phyloP scores from a whole-genome alignment of 2,329 filamentous ascomycete genomes.

The Chalaropsis ovoidea region DNA sequence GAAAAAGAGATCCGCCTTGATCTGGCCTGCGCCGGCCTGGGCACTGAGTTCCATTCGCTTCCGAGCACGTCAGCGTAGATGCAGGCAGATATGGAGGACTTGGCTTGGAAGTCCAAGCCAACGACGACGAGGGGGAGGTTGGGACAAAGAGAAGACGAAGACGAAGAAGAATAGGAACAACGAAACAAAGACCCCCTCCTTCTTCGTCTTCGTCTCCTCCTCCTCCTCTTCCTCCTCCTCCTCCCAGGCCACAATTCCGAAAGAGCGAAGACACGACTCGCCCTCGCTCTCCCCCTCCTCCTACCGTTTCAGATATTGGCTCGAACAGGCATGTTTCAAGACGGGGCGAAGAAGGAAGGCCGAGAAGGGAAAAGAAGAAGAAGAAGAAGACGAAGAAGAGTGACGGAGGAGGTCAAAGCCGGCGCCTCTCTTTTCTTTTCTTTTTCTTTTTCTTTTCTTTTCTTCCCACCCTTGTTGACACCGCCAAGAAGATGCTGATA shows the following conservation, averaged over 20 bases:
- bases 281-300: neutral
- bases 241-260: neutral
- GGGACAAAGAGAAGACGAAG: neutral
- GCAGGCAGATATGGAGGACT: too few species aligned
- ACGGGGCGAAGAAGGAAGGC: constrained; percentile 2
- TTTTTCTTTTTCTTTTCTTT: too few species aligned
- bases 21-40: too few species aligned
- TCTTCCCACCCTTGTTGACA: too few species aligned
- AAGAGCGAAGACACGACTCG: neutral
- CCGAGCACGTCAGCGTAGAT: too few species aligned
- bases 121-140: neutral
- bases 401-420: too few species aligned
- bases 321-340: constrained; percentile 8
- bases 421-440: too few species aligned
- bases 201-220: neutral
- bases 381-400: neutral
- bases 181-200: neutral
- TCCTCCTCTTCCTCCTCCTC: neutral
- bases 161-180: neutral
- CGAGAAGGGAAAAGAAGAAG: neutral
- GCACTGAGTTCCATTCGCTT: too few species aligned
- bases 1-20: too few species aligned
- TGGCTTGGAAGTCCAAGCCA: too few species aligned
- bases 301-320: neutral
- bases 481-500: too few species aligned